Base-by-base conservation (phyloP, 2,329 filamentous ascomycete genomes). In the Emmonsiellopsis sp. region DNA sequence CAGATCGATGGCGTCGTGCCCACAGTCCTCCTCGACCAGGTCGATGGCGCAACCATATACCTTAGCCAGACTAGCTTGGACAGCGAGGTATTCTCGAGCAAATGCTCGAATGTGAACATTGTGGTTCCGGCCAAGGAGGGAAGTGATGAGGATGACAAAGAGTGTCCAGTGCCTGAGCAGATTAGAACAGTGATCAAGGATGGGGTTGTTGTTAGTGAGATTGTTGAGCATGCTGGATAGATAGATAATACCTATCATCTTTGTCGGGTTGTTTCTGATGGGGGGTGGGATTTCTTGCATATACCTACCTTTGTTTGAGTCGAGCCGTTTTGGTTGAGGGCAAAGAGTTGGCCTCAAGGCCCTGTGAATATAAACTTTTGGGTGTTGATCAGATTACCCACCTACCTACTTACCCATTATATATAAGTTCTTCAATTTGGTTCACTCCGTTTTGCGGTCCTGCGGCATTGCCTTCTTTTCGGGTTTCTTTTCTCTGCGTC, bases 31-130 rank as follows among this genome's bases (percentile, higher is more conserved):
- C 77, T 98, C 54, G 93, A 98, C 68, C 90, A 96, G 72, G 86
- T 97, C 54, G 93, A 98, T 65, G 85, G 90, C 53, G 92, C 89
- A 0, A 84, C 86, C 56, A 75, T 98, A 57, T 98, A 95, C 69
- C 82, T 98, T 17, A 83, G 86, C 68, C 86, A 86, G 66, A 84
- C 91, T 58, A 92, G 86, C 67, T 76, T 85, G 55, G 75, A 76
- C 43, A 89, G 90, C 1, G 88, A 94, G 68, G 77, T 97, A 48
- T 95, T 92, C 70, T 87, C 87, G 36, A 94, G 87, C 77, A 97
- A 96, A 75, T 92, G 84, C 57, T 82, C 84, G 3, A 83, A 86
- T 49, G 79, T 98, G 62, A 98, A 98, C 71, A 78, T 98, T 61
- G 90, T 95, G 61, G 75, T 97, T 49, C 82, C 82, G 10, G 82